Conservation (phyloP, 2,329 filamentous ascomycete genomes). For the Pestalotiopsis sp. region DNA sequence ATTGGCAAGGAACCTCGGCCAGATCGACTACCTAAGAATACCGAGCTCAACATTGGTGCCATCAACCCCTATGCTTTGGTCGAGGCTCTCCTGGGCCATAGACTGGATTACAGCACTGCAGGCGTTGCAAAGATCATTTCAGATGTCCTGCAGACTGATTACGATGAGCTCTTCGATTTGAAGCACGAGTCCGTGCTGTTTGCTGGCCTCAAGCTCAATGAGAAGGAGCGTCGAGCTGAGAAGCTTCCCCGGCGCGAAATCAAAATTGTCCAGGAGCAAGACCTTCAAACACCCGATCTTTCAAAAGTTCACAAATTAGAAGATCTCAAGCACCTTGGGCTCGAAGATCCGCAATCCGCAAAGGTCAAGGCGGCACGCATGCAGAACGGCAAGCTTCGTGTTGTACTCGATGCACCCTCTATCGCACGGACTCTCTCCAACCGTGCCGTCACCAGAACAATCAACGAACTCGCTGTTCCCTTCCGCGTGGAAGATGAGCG, state of each 20-base stretch:
- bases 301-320: conserved; percentile 39
- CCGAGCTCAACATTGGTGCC: conserved; percentile 36
- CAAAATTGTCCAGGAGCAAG: conserved; percentile 42
- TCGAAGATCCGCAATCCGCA: conserved; percentile 39
- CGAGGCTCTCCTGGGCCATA: conserved; percentile 45
- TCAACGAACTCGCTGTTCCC: conserved; percentile 44
- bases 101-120: conserved; percentile 38
- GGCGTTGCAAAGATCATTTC: conserved; percentile 38
- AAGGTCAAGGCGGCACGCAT: conserved; percentile 43
- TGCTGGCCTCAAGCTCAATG: conserved; percentile 43
- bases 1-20: conserved; percentile 30
- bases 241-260: conserved; percentile 40
- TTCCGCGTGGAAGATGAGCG: conserved; percentile 35
- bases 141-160: conserved; percentile 49
- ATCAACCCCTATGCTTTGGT: conserved; percentile 48
- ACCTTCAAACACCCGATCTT: conserved; percentile 45
- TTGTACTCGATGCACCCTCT: conserved; percentile 38
- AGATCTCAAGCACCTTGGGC: conserved; percentile 42
- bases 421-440: conserved; percentile 41
- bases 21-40: conserved; percentile 40
- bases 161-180: conserved; percentile 50
- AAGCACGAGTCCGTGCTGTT: conserved; percentile 45
- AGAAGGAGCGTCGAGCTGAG: conserved; percentile 40
- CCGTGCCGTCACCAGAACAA: conserved; percentile 40
- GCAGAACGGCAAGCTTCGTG: conserved; percentile 47